Evolutionary conservation across 257 asterid species (phyloP).

Genomic region (Solanum raphanifolium): DNA sequence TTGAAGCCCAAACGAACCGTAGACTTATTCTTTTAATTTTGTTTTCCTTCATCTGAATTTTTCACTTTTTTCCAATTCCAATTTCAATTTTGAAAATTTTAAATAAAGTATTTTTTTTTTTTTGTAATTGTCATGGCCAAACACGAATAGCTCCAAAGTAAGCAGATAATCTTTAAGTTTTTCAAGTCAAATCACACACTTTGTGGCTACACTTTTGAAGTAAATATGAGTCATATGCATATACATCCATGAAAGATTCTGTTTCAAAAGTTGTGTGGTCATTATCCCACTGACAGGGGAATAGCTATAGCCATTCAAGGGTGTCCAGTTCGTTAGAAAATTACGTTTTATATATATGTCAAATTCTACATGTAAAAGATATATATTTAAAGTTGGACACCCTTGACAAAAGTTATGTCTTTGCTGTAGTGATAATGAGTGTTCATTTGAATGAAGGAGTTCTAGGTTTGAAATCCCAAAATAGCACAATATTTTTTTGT

Average conservation of each 20-base stretch:
- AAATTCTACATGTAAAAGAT: no score
- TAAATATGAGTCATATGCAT: not conserved
- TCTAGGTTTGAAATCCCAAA: not conserved
- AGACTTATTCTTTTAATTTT: not conserved
- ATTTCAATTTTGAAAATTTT: not conserved
- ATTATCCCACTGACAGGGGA: not conserved
- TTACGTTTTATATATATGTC: no score
- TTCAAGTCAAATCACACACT: not conserved
- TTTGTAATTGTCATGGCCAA: not conserved
- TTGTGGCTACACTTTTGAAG: not conserved
- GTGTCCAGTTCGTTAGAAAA: no score
- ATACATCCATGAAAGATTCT: not conserved
- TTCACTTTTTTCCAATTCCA: not conserved
- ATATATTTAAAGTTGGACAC: no score
- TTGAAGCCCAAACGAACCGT: not conserved
- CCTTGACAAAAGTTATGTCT: not conserved
- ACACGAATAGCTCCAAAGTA: not conserved
- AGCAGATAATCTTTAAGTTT: not conserved
- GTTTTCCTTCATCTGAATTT: not conserved
- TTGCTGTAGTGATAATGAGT: no score
- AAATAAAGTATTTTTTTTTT: not conserved
- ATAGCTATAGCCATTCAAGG: no score
- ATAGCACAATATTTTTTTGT: no score
- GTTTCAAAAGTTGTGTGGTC: not conserved
- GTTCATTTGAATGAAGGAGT: not conserved